These are phyloP conservation scores for Hanseniaspora taiwanica DNA, from an alignment of 805 yeast genomes.

Conservation along the genomic window DNA sequence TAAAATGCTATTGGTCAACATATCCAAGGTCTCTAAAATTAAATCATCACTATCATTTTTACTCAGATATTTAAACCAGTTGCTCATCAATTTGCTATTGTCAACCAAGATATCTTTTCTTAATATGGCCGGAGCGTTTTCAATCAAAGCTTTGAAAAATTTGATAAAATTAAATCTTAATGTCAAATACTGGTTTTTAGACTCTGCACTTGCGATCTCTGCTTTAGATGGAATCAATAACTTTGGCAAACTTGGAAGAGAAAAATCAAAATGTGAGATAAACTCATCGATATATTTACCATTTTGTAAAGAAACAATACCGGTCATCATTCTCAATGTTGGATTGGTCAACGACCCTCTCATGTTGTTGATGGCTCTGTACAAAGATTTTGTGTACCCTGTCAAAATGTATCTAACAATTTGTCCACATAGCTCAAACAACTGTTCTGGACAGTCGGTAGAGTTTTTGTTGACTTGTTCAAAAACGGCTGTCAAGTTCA, in stretches of 20 bases:
- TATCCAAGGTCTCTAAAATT: constrained; percentile 28
- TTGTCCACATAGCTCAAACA: background rate
- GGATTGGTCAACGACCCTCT: constrained; percentile 52
- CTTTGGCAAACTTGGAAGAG: constrained; percentile 47
- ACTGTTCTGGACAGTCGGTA: background rate
- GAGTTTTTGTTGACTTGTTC: constrained; percentile 11
- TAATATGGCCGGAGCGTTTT: constrained; percentile 35
- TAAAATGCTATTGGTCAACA: constrained; percentile 39
- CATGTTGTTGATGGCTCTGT: constrained; percentile 48
- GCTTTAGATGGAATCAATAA: constrained; percentile 39
- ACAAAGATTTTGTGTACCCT: constrained; percentile 47
- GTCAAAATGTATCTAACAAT: constrained; percentile 21
- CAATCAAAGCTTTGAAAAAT: constrained; percentile 45
- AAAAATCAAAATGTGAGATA: constrained; percentile 53
- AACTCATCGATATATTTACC: constrained; percentile 44
- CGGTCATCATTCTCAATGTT: constrained; percentile 40
- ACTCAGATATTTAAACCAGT: constrained; percentile 52
- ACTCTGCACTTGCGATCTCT: constrained; percentile 30
- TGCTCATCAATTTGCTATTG: constrained; percentile 44
- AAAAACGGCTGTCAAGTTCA: constrained; percentile 18
- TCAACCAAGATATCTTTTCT: constrained; percentile 53
- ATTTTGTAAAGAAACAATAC: constrained; percentile 35
- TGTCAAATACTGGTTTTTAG: constrained; percentile 19
- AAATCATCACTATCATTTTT: constrained; percentile 38
- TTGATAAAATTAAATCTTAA: constrained; percentile 47